These are phyloP conservation scores for Nothophytophthora sp. DNA, from an alignment of 352 stramenopile genomes.

Conservation along the genomic window DNA sequence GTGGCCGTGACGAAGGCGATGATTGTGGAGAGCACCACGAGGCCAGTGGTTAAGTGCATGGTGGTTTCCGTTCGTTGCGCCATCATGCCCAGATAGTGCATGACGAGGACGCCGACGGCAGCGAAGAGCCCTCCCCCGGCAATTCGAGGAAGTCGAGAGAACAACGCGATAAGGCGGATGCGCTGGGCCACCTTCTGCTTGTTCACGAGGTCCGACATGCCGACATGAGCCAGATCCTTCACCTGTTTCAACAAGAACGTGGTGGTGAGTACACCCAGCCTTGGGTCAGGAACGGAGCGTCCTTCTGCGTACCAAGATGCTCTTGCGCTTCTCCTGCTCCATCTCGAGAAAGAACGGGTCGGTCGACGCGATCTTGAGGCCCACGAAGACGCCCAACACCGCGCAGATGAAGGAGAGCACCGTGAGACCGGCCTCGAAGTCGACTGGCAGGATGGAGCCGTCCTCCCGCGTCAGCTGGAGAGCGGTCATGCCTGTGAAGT, in stretches of 20 bases:
- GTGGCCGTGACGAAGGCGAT: conserved; percentile 63
- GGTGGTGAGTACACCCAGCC: background rate
- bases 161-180: conserved; percentile 64
- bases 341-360: conserved; percentile 71
- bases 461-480: conserved; percentile 37
- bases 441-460: conserved; percentile 30
- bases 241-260: conserved; percentile 11
- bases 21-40: conserved; percentile 48
- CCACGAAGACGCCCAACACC: conserved; percentile 53
- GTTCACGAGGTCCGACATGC: conserved; percentile 50
- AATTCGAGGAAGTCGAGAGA: conserved; percentile 58
- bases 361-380: conserved; percentile 50
- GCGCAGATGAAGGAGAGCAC: conserved; percentile 60
- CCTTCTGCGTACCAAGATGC: conserved; percentile 25
- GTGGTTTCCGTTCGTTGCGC: conserved; percentile 44
- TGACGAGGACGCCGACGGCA: conserved; percentile 61
- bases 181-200: conserved; percentile 40
- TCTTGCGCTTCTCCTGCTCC: conserved; percentile 50
- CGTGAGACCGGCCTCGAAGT: conserved; percentile 61
- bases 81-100: conserved; percentile 82
- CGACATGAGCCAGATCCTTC: conserved; percentile 41
- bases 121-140: conserved; percentile 48
- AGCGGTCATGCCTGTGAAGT: conserved; percentile 76
- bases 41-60: conserved; percentile 39
- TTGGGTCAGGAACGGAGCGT: conserved; percentile 6